These are phyloP conservation scores for Penicillium rolfsii DNA, from an alignment of 2,329 filamentous ascomycete genomes.

Conservation along the genomic window DNA sequence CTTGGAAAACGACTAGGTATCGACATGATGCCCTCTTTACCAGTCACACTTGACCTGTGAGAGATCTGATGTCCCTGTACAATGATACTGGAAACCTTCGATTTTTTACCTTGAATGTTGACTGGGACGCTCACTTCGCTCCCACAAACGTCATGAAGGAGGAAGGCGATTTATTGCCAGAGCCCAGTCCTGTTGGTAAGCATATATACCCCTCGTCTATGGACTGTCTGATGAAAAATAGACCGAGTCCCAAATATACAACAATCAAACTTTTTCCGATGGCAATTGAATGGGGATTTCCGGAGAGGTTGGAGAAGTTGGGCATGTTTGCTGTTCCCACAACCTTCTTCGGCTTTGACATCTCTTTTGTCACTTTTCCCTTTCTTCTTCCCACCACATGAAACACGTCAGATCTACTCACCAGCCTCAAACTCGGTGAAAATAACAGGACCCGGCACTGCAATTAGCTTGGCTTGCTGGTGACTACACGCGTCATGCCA, in stretches of 20 bases:
- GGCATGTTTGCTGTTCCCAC: neutral
- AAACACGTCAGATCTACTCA: neutral
- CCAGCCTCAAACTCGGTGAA: neutral
- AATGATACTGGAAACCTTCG: too few relatives aligned
- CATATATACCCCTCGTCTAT: too few relatives aligned
- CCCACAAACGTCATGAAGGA: too few relatives aligned
- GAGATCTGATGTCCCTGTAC: too few relatives aligned
- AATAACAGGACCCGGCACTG: too few relatives aligned
- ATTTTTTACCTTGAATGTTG: too few relatives aligned
- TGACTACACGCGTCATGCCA: neutral
- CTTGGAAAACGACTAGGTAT: too few relatives aligned
- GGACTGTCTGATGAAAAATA: neutral
- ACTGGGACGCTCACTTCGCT: too few relatives aligned
- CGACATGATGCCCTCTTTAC: too few relatives aligned
- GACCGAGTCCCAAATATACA: neutral
- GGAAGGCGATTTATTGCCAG: too few relatives aligned
- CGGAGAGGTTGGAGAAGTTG: neutral
- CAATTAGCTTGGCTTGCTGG: neutral
- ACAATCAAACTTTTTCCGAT: neutral
- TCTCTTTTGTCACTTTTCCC: neutral
- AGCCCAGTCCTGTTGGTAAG: too few relatives aligned
- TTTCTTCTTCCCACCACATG: neutral
- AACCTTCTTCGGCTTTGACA: neutral
- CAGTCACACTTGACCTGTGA: too few relatives aligned
- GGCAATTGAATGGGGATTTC: neutral